A percentile compares a stretch with the other conserved stretches of the same genome.
These are phyloP conservation scores for Venturia asperata DNA, from an alignment of 2,329 filamentous ascomycete genomes.

Conservation along the genomic window DNA sequence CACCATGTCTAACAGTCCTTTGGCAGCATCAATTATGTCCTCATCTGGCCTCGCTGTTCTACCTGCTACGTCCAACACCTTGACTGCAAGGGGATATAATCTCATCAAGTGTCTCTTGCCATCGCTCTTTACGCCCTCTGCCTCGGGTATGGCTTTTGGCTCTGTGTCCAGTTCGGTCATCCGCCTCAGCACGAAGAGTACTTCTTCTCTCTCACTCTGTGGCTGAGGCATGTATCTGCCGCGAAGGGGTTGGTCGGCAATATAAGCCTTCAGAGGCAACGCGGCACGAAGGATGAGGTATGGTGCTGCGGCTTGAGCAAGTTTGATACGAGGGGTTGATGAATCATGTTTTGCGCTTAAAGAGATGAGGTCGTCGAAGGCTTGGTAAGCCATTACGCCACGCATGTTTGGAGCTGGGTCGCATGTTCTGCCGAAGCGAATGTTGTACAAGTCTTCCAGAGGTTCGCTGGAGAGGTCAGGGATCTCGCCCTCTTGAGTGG, in stretches of 20 bases:
- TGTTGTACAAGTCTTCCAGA: slow-evolving; percentile 55
- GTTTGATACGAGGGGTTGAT: slow-evolving; percentile 43
- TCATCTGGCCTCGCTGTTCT: slow-evolving; percentile 16
- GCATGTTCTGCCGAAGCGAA: slow-evolving; percentile 65
- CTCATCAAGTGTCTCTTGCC: slow-evolving; percentile 68
- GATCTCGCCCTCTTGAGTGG: slow-evolving; percentile 56
- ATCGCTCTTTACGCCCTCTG: slow-evolving; percentile 29
- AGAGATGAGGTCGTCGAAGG: slow-evolving; percentile 62
- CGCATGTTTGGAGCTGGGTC: slow-evolving; percentile 59
- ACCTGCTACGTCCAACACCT: slow-evolving; percentile 13
- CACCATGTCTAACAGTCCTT: slow-evolving; percentile 10
- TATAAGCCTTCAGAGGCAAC: slow-evolving; percentile 73
- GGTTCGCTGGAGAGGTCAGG: slow-evolving; percentile 45
- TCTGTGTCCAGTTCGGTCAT: slow-evolving; percentile 64
- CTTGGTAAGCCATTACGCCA: slow-evolving; percentile 68
- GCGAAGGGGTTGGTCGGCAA: slow-evolving; percentile 83
- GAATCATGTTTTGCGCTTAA: slow-evolving; percentile 48
- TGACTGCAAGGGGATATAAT: slow-evolving; percentile 65
- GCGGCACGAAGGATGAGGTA: slow-evolving; percentile 78
- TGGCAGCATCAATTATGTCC: slow-evolving; percentile 1
- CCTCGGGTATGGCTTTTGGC: slow-evolving; percentile 57
- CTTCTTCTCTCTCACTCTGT: slow-evolving; percentile 67
- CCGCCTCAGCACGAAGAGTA: slow-evolving; percentile 62
- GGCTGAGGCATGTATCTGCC: slow-evolving; percentile 79
- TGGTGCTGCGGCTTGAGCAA: slow-evolving; percentile 70